Conservation (phyloP, 2,329 filamentous ascomycete genomes). For the Raffaelea arxii region DNA sequence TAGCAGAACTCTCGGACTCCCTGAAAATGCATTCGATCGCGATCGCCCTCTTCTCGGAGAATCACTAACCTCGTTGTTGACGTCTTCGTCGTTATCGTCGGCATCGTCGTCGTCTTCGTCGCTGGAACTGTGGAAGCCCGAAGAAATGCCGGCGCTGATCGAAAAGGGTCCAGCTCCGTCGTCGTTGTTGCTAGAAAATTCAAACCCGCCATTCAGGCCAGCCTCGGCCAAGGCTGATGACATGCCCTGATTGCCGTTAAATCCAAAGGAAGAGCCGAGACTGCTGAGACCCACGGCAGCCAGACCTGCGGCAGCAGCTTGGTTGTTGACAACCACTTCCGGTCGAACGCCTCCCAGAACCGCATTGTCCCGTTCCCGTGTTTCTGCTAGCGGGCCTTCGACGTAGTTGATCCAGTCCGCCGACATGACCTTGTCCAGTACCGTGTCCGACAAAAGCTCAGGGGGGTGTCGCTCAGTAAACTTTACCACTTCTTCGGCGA, state of each 20-base stretch:
- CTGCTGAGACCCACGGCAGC: constrained; percentile 39
- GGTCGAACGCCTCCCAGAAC: constrained; percentile 91
- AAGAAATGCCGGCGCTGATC: constrained; percentile 61
- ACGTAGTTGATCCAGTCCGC: constrained; percentile 92
- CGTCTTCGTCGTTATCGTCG: constrained; percentile 72
- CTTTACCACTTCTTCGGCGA: constrained; percentile 97
- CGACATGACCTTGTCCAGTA: constrained; percentile 82
- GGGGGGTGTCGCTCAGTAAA: constrained; percentile 91
- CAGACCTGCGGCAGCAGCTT: constrained; percentile 42
- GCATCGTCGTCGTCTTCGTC: constrained; percentile 95
- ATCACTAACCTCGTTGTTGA: constrained; percentile 55
- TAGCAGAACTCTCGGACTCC: no score
- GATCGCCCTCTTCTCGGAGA: constrained; percentile 7
- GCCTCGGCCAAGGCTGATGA: constrained; percentile 71
- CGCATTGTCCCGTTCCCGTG: constrained; percentile 92
- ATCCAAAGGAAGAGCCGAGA: constrained; percentile 28
- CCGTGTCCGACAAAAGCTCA: constrained; percentile 71
- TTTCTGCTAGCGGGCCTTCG: constrained; percentile 85
- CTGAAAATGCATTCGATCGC: no score
- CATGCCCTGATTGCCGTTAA: constrained; percentile 27
- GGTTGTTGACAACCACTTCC: constrained; percentile 75
- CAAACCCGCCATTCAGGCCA: constrained; percentile 67
- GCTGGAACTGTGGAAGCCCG: constrained; percentile 89
- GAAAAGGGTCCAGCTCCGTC: constrained; percentile 60
- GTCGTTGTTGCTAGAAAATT: constrained; percentile 36